phyloP scores from a whole-genome alignment of 2,329 filamentous ascomycete genomes.

The Ramularia endophylla region DNA sequence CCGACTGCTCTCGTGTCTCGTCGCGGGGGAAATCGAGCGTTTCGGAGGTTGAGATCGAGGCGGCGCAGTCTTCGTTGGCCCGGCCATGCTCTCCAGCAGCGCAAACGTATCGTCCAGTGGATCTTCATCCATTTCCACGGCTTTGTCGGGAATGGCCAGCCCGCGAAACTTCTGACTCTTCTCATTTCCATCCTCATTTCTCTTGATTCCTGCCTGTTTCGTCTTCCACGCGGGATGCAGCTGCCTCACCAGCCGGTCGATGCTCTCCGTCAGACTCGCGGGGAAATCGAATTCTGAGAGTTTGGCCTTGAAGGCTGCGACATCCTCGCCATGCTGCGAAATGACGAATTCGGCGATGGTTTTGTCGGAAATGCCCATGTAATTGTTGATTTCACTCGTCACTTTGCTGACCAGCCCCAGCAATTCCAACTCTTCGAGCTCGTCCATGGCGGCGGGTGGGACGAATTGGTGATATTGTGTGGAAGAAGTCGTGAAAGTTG shows the following conservation, averaged over 20 bases:
- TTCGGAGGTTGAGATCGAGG: constrained; percentile 50
- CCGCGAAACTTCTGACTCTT: constrained; percentile 89
- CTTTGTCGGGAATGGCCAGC: constrained; percentile 75
- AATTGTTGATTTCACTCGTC: constrained; percentile 88
- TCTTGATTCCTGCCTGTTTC: constrained; percentile 31
- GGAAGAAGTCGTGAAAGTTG: no score
- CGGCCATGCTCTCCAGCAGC: constrained; percentile 77
- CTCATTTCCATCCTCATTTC: constrained; percentile 50
- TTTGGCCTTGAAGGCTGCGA: constrained; percentile 68
- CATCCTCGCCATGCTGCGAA: constrained; percentile 70
- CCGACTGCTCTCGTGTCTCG: constrained; percentile 32
- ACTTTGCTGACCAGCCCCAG: constrained; percentile 93
- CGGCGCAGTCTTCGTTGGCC: constrained; percentile 50
- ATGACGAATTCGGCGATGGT: constrained; percentile 96
- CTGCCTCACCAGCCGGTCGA: constrained; percentile 80
- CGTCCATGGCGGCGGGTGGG: constrained; percentile 67
- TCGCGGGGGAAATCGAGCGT: constrained; percentile 54
- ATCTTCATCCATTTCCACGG: constrained; percentile 44
- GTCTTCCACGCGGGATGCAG: constrained; percentile 87
- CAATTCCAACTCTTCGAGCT: constrained; percentile 83
- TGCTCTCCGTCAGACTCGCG: constrained; percentile 77
- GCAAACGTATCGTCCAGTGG: constrained; percentile 87
- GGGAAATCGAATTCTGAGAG: constrained; percentile 77
- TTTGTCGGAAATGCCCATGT: constrained; percentile 86
- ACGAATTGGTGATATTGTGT: no score